phyloP scores from a whole-genome alignment of 768 basidiomycete genomes.

The Termitomyces sp. region DNA sequence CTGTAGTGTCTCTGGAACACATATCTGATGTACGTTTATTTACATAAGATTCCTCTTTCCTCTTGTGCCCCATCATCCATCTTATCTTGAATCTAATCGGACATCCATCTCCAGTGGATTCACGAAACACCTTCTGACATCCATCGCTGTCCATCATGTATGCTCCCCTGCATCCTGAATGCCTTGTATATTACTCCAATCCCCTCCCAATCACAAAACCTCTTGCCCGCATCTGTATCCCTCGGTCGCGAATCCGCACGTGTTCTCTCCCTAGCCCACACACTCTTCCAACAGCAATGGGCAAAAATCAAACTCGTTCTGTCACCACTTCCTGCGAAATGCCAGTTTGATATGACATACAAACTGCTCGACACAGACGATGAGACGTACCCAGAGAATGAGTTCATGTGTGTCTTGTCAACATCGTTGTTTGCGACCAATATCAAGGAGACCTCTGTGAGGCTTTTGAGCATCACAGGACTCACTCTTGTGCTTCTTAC shows the following conservation, averaged over 20 bases:
- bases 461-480: conserved; percentile 11
- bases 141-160: too few relatives aligned
- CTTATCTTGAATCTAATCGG: not conserved
- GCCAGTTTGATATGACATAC: not conserved
- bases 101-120: conserved; percentile 1
- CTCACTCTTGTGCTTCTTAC: conserved; percentile 11
- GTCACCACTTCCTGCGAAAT: not conserved
- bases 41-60: too few relatives aligned
- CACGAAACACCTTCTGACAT: too few relatives aligned
- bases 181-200: too few relatives aligned
- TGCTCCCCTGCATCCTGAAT: too few relatives aligned
- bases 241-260: not conserved
- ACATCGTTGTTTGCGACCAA: conserved; percentile 5
- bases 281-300: not conserved
- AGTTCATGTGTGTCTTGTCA: conserved; percentile 3
- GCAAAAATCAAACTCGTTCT: not conserved
- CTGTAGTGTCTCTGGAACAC: conserved; percentile 11
- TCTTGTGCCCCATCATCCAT: not conserved
- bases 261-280: not conserved
- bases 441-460: conserved; percentile 4
- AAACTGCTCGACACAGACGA: conserved; percentile 5
- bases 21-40: conserved; percentile 10
- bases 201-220: not conserved
- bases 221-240: not conserved
- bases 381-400: conserved; percentile 8